Evolutionary conservation across 2,329 filamentous ascomycete species (phyloP).

Genomic region (Eutypella sp.): DNA sequence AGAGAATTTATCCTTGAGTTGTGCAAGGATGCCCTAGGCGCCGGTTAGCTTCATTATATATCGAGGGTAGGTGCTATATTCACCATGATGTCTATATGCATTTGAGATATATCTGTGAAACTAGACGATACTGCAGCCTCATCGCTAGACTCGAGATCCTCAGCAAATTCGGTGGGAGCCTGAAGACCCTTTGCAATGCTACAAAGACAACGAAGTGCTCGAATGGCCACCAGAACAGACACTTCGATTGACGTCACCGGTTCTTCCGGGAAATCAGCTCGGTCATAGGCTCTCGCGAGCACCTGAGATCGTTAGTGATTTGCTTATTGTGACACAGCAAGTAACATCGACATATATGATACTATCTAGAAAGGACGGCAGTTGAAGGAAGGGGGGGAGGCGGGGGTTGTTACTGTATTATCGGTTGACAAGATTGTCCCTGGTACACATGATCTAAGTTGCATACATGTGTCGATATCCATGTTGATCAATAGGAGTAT

Average conservation of each 20-base stretch:
- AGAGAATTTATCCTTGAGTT: constrained; percentile 48
- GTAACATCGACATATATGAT: background rate
- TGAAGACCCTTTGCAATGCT: constrained; percentile 70
- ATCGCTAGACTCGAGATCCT: constrained; percentile 59
- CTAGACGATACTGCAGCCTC: constrained; percentile 3
- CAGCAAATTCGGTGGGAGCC: constrained; percentile 58
- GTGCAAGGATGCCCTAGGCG: constrained; percentile 19
- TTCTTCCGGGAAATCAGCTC: constrained; percentile 16
- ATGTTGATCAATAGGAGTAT: constrained; percentile 57
- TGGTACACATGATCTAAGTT: constrained; percentile 27
- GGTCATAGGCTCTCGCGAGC: constrained; percentile 24
- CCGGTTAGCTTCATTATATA: constrained; percentile 37
- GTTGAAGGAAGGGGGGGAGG: background rate
- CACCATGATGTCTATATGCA: constrained; percentile 45
- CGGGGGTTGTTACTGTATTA: constrained; percentile 22
- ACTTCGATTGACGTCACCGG: constrained; percentile 33
- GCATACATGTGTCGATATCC: constrained; percentile 49
- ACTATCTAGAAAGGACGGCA: background rate
- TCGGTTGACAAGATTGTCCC: constrained; percentile 16
- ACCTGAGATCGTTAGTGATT: constrained; percentile 18
- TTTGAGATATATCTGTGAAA: constrained; percentile 16
- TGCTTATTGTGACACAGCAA: background rate
- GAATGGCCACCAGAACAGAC: constrained; percentile 44
- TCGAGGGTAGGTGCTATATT: constrained; percentile 39
- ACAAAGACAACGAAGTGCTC: constrained; percentile 61